Evolutionary conservation across 1,284 basidiomycete species (phyloP).

Genomic region (Earliella scabrosa): DNA sequence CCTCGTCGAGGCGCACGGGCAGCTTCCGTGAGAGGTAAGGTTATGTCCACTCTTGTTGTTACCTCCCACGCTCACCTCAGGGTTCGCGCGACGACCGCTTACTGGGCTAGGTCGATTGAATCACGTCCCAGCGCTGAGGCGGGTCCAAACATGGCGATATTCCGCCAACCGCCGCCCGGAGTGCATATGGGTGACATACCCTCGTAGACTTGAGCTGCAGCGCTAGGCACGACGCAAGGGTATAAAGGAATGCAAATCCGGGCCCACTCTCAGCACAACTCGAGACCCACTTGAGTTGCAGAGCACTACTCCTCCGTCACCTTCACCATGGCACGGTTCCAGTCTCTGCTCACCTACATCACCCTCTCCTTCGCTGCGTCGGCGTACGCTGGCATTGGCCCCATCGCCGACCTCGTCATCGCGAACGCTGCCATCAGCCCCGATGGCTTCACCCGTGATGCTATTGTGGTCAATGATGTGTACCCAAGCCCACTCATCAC

Average conservation of each 20-base stretch:
- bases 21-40: conserved; percentile 10
- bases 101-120: conserved; percentile 18
- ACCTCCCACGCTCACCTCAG: conserved; percentile 13
- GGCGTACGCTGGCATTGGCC: conserved; percentile 21
- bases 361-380: conserved; percentile 12
- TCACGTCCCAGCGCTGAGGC: conserved; percentile 1
- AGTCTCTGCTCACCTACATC: conserved; percentile 17
- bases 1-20: conserved; percentile 9
- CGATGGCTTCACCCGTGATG: conserved; percentile 28
- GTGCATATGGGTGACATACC: background rate
- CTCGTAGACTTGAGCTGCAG: background rate
- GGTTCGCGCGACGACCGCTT: conserved; percentile 23
- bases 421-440: conserved; percentile 25
- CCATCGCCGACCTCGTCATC: conserved; percentile 26
- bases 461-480: conserved; percentile 28
- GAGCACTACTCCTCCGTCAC: background rate
- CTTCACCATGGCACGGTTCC: conserved; percentile 16
- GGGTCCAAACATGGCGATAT: conserved; percentile 1
- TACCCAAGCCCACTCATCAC: conserved; percentile 33
- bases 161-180: background rate
- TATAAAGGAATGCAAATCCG: conserved; percentile 14
- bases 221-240: background rate
- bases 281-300: conserved; percentile 12
- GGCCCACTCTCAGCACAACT: conserved; percentile 2
- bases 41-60: background rate